Evolutionary conservation across 805 yeast species (phyloP).

Genomic region (Cyberlindnera americana): DNA sequence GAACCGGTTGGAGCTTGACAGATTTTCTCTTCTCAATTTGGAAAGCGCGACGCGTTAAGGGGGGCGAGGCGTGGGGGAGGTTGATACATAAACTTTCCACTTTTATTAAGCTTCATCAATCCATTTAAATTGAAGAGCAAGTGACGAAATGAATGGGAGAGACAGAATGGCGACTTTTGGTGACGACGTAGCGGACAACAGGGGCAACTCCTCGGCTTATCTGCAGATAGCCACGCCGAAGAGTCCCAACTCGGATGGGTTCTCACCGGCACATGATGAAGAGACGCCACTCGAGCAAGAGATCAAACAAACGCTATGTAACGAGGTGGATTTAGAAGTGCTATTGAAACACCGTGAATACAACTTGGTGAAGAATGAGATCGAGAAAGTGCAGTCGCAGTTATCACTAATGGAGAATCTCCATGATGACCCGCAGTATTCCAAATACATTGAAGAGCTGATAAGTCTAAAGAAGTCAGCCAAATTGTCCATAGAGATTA

Average conservation of each 20-base stretch:
- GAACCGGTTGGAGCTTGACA: too few relatives aligned
- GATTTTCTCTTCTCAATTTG: too few relatives aligned
- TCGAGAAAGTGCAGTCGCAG: constrained; percentile 55
- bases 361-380: constrained; percentile 47
- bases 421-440: constrained; percentile 32
- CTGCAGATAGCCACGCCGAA: constrained; percentile 42
- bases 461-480: constrained; percentile 29
- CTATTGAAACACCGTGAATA: constrained; percentile 57
- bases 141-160: too few relatives aligned
- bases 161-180: constrained; percentile 9
- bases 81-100: too few relatives aligned
- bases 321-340: constrained; percentile 57
- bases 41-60: too few relatives aligned
- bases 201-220: constrained; percentile 16
- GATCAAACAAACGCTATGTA: constrained; percentile 33
- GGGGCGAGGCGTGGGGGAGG: too few relatives aligned
- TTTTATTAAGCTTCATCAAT: too few relatives aligned
- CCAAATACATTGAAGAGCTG: constrained; percentile 39
- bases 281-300: constrained; percentile 15
- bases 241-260: constrained; percentile 38
- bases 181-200: constrained; percentile 9
- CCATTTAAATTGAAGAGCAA: too few relatives aligned
- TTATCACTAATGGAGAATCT: constrained; percentile 46
- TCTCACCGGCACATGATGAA: constrained; percentile 23
- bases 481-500: background rate